Conservation (phyloP, 495 filamentous ascomycete species). For the Podospora australis region DNA sequence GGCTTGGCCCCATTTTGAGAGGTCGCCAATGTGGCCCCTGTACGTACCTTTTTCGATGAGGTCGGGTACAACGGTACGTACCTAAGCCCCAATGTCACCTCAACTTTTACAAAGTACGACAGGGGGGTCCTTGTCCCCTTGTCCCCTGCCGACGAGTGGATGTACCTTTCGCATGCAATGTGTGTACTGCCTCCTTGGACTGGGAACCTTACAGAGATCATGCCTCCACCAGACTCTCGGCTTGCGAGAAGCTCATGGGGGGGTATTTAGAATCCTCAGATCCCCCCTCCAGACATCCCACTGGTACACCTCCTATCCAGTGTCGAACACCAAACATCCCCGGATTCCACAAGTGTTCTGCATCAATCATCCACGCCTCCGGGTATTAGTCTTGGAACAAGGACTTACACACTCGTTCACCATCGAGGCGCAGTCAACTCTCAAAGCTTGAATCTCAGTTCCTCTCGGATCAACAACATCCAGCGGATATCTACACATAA, state of each 20-base stretch:
- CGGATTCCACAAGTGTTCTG: conserved; percentile 1
- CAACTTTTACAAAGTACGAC: conserved; percentile 7
- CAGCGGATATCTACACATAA: too few species aligned
- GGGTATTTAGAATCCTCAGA: conserved; percentile 32
- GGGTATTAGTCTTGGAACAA: neutral
- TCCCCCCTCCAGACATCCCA: conserved; percentile 13
- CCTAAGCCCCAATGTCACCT: conserved; percentile 18
- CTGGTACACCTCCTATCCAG: conserved; percentile 8
- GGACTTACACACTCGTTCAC: conserved; percentile 4
- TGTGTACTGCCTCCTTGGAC: conserved; percentile 26
- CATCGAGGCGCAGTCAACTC: neutral
- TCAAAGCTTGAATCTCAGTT: neutral
- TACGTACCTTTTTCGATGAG: conserved; percentile 9
- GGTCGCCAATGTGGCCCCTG: conserved; percentile 19
- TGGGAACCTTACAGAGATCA: conserved; percentile 26
- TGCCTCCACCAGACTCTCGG: conserved; percentile 27
- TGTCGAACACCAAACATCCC: conserved; percentile 15
- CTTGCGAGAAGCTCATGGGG: conserved; percentile 18
- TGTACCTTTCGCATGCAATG: conserved; percentile 13
- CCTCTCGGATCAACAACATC: too few species aligned
- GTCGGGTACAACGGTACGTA: conserved; percentile 8
- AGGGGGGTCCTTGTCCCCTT: neutral
- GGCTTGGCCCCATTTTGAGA: conserved; percentile 22
- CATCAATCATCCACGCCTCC: neutral
- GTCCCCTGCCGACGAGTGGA: neutral